Percentiles rank a stretch among this genome's conserved stretches.
Evolutionary conservation across 1,284 basidiomycete species (phyloP).

Genomic region (Sanghuangporus sanghuang): DNA sequence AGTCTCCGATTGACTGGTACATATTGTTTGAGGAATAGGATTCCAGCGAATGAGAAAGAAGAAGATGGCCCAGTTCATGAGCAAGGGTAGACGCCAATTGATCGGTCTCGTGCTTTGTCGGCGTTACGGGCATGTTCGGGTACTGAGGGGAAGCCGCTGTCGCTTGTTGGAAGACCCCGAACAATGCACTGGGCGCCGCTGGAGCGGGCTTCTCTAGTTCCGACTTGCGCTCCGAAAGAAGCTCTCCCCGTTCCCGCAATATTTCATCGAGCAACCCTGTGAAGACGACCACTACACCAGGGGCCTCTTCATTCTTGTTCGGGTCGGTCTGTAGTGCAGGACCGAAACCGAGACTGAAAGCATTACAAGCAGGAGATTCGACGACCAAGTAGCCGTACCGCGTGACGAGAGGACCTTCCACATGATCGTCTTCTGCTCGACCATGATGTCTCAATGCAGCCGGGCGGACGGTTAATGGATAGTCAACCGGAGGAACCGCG

Average conservation of each 20-base stretch:
- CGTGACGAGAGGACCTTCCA: slow-evolving; percentile 3
- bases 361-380: slow-evolving; percentile 13
- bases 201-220: neutral
- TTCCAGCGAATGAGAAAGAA: slow-evolving; percentile 15
- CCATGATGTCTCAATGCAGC: slow-evolving; percentile 5
- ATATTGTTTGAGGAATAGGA: slow-evolving; percentile 1
- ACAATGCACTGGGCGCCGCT: neutral
- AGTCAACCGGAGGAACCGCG: slow-evolving; percentile 3
- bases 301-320: slow-evolving; percentile 7
- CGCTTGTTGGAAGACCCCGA: slow-evolving; percentile 10
- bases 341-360: slow-evolving; percentile 13
- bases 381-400: slow-evolving; percentile 13
- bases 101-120: slow-evolving; percentile 9
- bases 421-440: slow-evolving; percentile 1
- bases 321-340: slow-evolving; percentile 7
- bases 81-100: slow-evolving; percentile 12
- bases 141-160: neutral
- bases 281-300: slow-evolving; percentile 14
- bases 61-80: slow-evolving; percentile 15
- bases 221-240: neutral
- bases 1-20: slow-evolving; percentile 4
- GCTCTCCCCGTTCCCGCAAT: neutral
- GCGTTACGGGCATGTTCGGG: neutral
- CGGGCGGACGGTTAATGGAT: slow-evolving; percentile 11
- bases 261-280: slow-evolving; percentile 7